phyloP scores from a whole-genome alignment of 1,284 basidiomycete species.

The Rugosomyces carneus region DNA sequence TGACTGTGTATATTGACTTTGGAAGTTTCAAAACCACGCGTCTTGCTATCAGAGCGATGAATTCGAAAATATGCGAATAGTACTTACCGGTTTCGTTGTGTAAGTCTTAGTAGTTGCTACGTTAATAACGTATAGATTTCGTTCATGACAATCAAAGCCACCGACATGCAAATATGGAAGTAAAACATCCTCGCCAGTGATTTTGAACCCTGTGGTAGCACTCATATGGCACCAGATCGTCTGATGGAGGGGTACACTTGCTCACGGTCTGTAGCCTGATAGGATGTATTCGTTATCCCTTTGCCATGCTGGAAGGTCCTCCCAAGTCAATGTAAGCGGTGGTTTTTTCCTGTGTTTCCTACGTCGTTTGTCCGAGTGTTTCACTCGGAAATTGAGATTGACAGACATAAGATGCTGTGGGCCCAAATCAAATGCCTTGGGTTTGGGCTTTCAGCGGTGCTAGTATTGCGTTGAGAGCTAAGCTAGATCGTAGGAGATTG shows the following conservation, averaged over 20 bases:
- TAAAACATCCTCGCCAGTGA: conserved; percentile 58
- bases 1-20: conserved; percentile 92
- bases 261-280: conserved; percentile 66
- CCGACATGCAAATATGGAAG: conserved; percentile 72
- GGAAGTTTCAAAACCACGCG: conserved; percentile 10
- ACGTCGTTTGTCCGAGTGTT: neutral
- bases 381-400: neutral
- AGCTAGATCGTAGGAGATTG: too few species aligned
- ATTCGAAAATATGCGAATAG: neutral
- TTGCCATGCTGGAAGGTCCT: conserved; percentile 64
- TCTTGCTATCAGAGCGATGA: conserved; percentile 2
- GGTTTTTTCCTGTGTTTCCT: neutral
- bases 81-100: conserved; percentile 76
- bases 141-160: conserved; percentile 14
- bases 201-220: conserved; percentile 46
- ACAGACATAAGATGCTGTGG: neutral
- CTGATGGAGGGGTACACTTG: conserved; percentile 1
- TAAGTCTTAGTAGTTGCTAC: conserved; percentile 44
- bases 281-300: conserved; percentile 73
- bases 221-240: conserved; percentile 2
- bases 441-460: neutral
- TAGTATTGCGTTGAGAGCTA: too few species aligned
- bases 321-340: conserved; percentile 45
- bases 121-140: conserved; percentile 13
- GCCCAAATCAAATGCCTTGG: neutral